Evolutionary conservation across 495 filamentous ascomycete species (phyloP).

Genomic region (Aspergillus hancockii): DNA sequence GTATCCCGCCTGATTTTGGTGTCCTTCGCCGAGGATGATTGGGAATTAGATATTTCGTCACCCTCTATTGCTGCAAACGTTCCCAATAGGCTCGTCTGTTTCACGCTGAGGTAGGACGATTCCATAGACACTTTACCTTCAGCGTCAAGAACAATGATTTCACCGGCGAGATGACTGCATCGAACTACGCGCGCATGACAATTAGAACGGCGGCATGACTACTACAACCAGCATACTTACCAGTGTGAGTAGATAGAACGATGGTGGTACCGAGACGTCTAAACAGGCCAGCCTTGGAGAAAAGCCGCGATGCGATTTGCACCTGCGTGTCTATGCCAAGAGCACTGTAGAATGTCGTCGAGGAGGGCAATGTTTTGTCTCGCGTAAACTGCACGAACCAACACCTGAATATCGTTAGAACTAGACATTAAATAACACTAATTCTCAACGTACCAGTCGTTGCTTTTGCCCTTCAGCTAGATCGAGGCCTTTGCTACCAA

Average conservation of each 20-base stretch:
- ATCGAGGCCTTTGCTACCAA: conserved; percentile 1
- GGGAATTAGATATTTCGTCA: background rate
- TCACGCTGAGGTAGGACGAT: background rate
- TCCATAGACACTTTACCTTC: background rate
- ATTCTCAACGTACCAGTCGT: background rate
- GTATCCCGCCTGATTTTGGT: background rate
- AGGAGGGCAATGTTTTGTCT: conserved; percentile 1
- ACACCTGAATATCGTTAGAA: background rate
- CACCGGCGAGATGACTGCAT: background rate
- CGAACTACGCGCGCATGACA: background rate
- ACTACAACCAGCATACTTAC: background rate
- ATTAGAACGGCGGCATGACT: background rate
- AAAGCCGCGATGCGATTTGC: background rate
- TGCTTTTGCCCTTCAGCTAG: conserved; percentile 2
- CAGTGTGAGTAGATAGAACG: conserved; percentile 4
- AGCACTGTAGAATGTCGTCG: conserved; percentile 2
- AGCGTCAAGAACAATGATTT: background rate
- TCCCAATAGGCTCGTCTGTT: background rate
- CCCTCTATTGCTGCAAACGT: background rate
- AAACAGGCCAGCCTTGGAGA: background rate
- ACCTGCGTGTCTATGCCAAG: background rate
- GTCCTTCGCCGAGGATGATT: background rate
- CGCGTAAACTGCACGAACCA: background rate
- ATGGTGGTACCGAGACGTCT: conserved; percentile 1
- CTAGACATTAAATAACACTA: background rate